Evolutionary conservation across 108 stramenopile species (phyloP), one percentile per base, ranked within the genome.

Genomic region (Conticribra guillardii): DNA sequence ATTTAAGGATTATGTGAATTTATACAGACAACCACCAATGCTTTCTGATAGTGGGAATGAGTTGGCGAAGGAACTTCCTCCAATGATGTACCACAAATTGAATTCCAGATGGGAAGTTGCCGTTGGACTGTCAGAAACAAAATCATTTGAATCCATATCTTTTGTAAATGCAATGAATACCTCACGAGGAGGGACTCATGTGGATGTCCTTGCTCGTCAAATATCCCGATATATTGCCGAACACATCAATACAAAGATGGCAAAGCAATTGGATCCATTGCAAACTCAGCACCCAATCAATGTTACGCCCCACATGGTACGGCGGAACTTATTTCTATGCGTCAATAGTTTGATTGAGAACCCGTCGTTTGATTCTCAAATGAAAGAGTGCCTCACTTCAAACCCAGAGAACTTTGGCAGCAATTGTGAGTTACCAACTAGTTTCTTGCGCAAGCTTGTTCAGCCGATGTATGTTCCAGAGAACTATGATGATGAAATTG

Each of bases 281-380:
- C 64, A 73, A 41, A 33, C 21, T 37, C 68, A 46, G 48, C 16
- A 22, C 31, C 54, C 62, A 21, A 58, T 60, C 28, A 65, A 47
- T n/a, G 50, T 87, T 16, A 78, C 79, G n/a, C 82, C 85, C 0
- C 86, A 84, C 56, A 72, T 90, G 29, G 87, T 98, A 23, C 90
- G 92, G 62, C 74, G 93, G 48, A 96, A 98, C 79, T 69, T 99
- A 15, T 90, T 89, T 71, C 81, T 99, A 9, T 97, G 84, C 54
- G 92, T 97, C 30, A 98, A 98, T 73, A 76, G 84, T 23, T 61
- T 98, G 56, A 96, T 99, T 60, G 98, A 96, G 64, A 99, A 99
- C 78, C 93, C 96, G 7, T 89, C 98, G 11, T 99, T 99, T 83
- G 98, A 99, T 82, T 96, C 95, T 4, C 98, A 99, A 75, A 99